Evolutionary conservation across 768 basidiomycete species (phyloP), one percentile per base, ranked within the genome.

Genomic region (Tylopilus rubrobrunneus): DNA sequence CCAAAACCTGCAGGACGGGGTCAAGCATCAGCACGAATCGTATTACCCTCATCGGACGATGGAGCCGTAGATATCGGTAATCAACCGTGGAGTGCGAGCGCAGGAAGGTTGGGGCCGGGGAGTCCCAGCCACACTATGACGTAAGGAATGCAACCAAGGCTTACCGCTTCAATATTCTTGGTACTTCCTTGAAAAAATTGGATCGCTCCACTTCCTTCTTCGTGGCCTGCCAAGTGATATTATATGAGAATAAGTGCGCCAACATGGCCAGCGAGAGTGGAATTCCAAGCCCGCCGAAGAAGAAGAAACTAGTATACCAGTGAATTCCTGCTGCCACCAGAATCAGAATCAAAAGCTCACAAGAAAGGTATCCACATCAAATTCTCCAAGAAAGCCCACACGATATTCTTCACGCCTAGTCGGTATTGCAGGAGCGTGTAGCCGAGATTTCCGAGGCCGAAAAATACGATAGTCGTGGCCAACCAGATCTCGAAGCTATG

Each of bases 111-210:
- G 48, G 48, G 37, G 45, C 48, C 1, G 47, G 21, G 48, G 45
- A 14, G 45, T 34, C 33, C 34, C 37, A 36, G 37, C 27, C 31
- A 36, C 15, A 43, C 28, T 15, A 14, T 14, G 37, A 25, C 31
- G 15, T 40, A 39, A 44, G 39, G 21, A 43, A 48, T 28, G 51
- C 14, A 44, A 47, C 23, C 14, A 45, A 54, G 0, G 25, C 69
- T 54, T 33, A 69, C 67, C 67, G 60, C 63, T 85, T 83, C 70
- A 84, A 74, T 66, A 95, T 92, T 56, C 77, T 82, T 5, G 92
- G 92, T 23, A 93, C 83, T 68, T 96, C 92, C 51, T 87, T 81
- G 81, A 89, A 93, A 76, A 96, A 93, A 67, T 93, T 94, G 6
- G 87, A 89, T 45, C 82, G 78, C 69, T 93, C 86, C 39, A 94